Percentiles rank a stretch among this genome's conserved stretches.
phyloP scores from a whole-genome alignment of 208 protist species.

The Tetramitus jugosus region DNA sequence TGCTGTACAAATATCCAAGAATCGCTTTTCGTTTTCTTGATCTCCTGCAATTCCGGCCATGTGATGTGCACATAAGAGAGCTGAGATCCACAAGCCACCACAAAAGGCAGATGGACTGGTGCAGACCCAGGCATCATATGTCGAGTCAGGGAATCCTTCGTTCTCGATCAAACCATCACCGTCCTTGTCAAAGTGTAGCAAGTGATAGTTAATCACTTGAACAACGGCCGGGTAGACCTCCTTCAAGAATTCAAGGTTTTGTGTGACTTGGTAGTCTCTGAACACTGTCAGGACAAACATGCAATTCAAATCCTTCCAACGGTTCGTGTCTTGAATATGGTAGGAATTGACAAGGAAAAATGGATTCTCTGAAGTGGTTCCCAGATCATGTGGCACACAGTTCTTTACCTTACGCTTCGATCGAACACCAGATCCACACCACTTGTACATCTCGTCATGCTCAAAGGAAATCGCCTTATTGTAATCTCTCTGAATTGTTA shows the following conservation, averaged over 20 bases:
- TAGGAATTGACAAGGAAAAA: slow-evolving; percentile 49
- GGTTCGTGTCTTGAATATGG: slow-evolving; percentile 49
- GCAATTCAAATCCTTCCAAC: slow-evolving; percentile 51
- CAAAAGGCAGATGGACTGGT: slow-evolving; percentile 44
- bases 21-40: slow-evolving; percentile 22
- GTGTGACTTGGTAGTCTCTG: slow-evolving; percentile 44
- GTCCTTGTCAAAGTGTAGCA: slow-evolving; percentile 37
- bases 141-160: slow-evolving; percentile 52
- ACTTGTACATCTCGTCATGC: slow-evolving; percentile 19
- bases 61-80: slow-evolving; percentile 23
- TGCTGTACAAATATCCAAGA: slow-evolving; percentile 22
- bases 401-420: slow-evolving; percentile 29
- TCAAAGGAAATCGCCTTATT: slow-evolving; percentile 24
- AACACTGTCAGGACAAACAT: slow-evolving; percentile 58
- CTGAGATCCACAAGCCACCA: slow-evolving; percentile 51
- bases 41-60: neutral
- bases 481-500: slow-evolving; percentile 42
- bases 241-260: slow-evolving; percentile 40
- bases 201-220: slow-evolving; percentile 27
- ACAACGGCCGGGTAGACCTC: slow-evolving; percentile 33
- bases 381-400: slow-evolving; percentile 52
- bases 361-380: slow-evolving; percentile 48
- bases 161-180: slow-evolving; percentile 56
- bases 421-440: slow-evolving; percentile 26
- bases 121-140: slow-evolving; percentile 50